Evolutionary conservation across 495 filamentous ascomycete genomes (phyloP).

Genomic region (Entonaema liquescens): DNA sequence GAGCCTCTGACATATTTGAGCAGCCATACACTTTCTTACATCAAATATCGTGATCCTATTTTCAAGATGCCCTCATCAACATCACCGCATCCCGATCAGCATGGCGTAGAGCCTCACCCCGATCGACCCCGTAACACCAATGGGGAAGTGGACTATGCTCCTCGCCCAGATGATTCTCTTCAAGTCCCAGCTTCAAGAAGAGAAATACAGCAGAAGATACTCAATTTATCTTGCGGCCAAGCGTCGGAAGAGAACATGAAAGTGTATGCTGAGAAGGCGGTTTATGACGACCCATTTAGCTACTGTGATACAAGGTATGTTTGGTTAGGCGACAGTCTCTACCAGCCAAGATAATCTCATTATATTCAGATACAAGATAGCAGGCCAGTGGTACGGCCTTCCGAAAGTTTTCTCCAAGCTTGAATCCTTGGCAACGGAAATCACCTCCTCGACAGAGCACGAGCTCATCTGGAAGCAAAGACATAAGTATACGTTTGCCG

Average conservation of each 20-base stretch:
- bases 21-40: not conserved
- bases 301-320: slow-evolving; percentile 58
- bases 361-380: slow-evolving; percentile 47
- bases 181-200: slow-evolving; percentile 45
- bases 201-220: slow-evolving; percentile 52
- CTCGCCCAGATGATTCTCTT: slow-evolving; percentile 52
- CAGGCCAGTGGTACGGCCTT: slow-evolving; percentile 61
- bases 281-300: slow-evolving; percentile 62
- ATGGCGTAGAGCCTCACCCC: not conserved
- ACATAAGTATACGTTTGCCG: slow-evolving; percentile 56
- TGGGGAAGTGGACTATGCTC: slow-evolving; percentile 53
- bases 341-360: not conserved
- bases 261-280: slow-evolving; percentile 55
- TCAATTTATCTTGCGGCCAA: slow-evolving; percentile 56
- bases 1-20: too few relatives aligned
- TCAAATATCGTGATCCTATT: not conserved
- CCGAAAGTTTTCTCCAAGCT: slow-evolving; percentile 54
- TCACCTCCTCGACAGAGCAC: slow-evolving; percentile 47
- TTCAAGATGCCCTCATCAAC: slow-evolving; percentile 10
- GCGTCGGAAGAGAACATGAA: slow-evolving; percentile 58
- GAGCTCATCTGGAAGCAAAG: slow-evolving; percentile 55
- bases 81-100: slow-evolving; percentile 4
- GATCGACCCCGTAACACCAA: slow-evolving; percentile 2
- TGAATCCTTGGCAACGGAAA: slow-evolving; percentile 52
- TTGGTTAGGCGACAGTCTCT: not conserved